These are phyloP conservation scores for Alternaria tenuissima DNA, from an alignment of 2,329 filamentous ascomycete genomes.

Conservation along the genomic window DNA sequence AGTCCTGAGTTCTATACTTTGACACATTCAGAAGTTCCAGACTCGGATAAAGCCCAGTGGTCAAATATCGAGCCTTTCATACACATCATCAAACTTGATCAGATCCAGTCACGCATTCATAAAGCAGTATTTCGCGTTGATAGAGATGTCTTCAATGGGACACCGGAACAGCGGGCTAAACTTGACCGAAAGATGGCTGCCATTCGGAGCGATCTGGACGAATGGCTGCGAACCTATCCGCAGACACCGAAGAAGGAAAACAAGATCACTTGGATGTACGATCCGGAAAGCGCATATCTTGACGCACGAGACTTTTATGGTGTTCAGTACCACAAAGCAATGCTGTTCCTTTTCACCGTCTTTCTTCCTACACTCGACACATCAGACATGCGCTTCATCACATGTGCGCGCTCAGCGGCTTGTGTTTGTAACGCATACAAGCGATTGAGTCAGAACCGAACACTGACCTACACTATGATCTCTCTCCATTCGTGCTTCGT, in stretches of 20 bases:
- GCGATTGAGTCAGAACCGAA: slow-evolving; percentile 34
- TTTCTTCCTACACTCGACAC: slow-evolving; percentile 30
- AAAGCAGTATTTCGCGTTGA: slow-evolving; percentile 39
- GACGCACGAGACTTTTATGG: slow-evolving; percentile 38
- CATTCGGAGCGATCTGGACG: slow-evolving; percentile 30
- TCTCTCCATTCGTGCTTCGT: slow-evolving; percentile 39
- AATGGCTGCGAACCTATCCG: slow-evolving; percentile 29
- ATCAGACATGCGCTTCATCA: slow-evolving; percentile 30
- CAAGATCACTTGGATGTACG: slow-evolving; percentile 39
- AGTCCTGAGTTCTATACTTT: slow-evolving; percentile 31
- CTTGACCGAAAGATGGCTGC: slow-evolving; percentile 30
- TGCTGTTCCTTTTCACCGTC: slow-evolving; percentile 35
- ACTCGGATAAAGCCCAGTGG: slow-evolving; percentile 21
- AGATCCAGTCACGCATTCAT: slow-evolving; percentile 37
- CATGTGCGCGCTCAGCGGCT: slow-evolving; percentile 35
- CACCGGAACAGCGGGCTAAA: slow-evolving; percentile 24
- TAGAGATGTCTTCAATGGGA: slow-evolving; percentile 20
- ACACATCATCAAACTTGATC: slow-evolving; percentile 37
- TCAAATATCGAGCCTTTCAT: slow-evolving; percentile 39
- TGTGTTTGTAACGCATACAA: slow-evolving; percentile 37
- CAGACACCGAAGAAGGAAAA: slow-evolving; percentile 30
- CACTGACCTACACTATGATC: slow-evolving; percentile 39
- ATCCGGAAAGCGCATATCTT: slow-evolving; percentile 32
- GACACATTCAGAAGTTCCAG: slow-evolving; percentile 28
- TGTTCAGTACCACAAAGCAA: slow-evolving; percentile 39